Evolutionary conservation across 83 land plant genomes (phyloP).

Genomic region (Picea abies): DNA sequence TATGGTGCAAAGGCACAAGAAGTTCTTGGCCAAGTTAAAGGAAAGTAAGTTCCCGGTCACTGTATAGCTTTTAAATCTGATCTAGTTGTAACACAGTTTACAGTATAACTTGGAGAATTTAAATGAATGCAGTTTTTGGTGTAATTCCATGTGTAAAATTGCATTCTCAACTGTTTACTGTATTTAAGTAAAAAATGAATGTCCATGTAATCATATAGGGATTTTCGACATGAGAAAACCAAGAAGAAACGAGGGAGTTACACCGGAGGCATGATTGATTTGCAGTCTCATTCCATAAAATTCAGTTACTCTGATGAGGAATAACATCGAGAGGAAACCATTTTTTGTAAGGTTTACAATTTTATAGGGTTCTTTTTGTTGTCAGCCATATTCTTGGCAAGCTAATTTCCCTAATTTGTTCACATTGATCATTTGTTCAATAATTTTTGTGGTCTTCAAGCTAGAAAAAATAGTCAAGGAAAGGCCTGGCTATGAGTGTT

Average conservation of each 20-base stretch:
- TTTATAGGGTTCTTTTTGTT: neutral
- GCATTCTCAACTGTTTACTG: neutral
- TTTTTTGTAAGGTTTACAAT: neutral
- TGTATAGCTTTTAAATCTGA: neutral
- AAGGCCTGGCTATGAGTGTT: too few relatives aligned
- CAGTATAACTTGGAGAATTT: neutral
- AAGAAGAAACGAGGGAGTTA: slow-evolving; percentile 92
- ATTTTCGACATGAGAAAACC: slow-evolving; percentile 90
- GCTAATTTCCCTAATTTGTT: neutral
- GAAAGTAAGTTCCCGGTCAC: slow-evolving; percentile 53
- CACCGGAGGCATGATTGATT: slow-evolving; percentile 80
- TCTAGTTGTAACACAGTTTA: neutral
- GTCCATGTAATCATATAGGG: slow-evolving; percentile 42
- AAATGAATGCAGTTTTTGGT: neutral
- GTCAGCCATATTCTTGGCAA: neutral
- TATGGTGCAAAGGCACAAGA: slow-evolving; percentile 96
- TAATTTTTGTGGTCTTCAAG: neutral
- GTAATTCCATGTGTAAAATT: neutral
- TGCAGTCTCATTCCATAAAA: slow-evolving; percentile 74
- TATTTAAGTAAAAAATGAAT: neutral
- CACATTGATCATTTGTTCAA: neutral
- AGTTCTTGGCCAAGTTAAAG: slow-evolving; percentile 85
- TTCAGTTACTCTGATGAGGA: slow-evolving; percentile 83
- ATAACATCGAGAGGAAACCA: slow-evolving; percentile 17
- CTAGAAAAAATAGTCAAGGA: neutral